These are phyloP conservation scores for Plasmodium knowlesi DNA, from an alignment of 169 alveolate genomes.

Conservation along the genomic window DNA sequence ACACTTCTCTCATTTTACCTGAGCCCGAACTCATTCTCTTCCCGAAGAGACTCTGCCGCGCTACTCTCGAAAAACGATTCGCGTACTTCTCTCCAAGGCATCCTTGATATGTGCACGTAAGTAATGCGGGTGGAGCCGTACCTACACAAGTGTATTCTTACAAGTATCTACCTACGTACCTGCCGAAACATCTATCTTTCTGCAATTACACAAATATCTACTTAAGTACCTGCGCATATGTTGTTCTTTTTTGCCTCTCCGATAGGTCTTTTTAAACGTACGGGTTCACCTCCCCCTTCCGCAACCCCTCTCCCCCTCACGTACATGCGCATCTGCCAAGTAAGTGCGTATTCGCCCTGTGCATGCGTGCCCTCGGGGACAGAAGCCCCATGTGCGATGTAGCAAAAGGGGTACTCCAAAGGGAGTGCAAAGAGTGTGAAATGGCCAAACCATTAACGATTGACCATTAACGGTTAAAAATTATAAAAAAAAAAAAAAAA, in stretches of 20 bases:
- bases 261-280: background rate
- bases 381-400: background rate
- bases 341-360: background rate
- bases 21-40: background rate
- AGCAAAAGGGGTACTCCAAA: background rate
- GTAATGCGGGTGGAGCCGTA: background rate
- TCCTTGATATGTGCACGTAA: background rate
- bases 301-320: background rate
- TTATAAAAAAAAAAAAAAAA: no score
- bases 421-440: background rate
- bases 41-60: background rate
- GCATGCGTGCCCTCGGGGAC: background rate
- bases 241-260: background rate
- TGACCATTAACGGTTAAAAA: background rate
- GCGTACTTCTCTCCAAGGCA: background rate
- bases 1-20: background rate
- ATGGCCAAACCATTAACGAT: background rate
- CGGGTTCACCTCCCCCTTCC: background rate
- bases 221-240: background rate
- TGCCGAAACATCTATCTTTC: no score
- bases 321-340: background rate
- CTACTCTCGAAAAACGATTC: background rate
- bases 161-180: background rate
- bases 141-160: background rate
- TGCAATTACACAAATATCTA: background rate